phyloP scores from a whole-genome alignment of 1,284 basidiomycete genomes.

The Clitocybe nebularis region DNA sequence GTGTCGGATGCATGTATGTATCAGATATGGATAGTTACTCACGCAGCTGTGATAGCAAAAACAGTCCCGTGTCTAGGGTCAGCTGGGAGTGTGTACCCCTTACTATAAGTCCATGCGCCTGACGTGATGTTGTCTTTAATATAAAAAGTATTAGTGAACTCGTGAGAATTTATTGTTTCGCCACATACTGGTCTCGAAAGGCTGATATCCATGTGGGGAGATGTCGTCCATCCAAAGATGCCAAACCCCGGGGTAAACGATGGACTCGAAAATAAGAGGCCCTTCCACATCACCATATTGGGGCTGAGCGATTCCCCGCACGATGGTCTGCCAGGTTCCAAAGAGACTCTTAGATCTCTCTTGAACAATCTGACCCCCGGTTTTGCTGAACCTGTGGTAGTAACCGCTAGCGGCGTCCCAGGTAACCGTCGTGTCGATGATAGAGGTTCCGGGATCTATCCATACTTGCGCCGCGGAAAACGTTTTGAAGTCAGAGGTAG shows the following conservation, averaged over 20 bases:
- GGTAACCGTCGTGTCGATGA: conserved; percentile 15
- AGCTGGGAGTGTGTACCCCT: conserved; percentile 13
- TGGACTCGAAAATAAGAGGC: conserved; percentile 3
- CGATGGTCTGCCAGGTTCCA: conserved; percentile 2
- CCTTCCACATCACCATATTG: conserved; percentile 4
- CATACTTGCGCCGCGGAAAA: conserved; percentile 15
- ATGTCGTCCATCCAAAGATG: conserved; percentile 4
- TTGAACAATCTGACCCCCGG: conserved; percentile 3
- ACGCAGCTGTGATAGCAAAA: conserved; percentile 13
- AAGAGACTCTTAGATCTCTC: conserved; percentile 2
- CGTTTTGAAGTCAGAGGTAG: conserved; percentile 16
- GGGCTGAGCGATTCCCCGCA: neutral
- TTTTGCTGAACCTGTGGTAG: conserved; percentile 6
- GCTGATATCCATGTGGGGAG: conserved; percentile 2
- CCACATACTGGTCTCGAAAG: conserved; percentile 5
- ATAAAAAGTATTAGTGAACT: too few species aligned
- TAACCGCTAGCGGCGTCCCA: conserved; percentile 13
- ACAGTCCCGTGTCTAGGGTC: conserved; percentile 16
- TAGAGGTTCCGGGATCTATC: conserved; percentile 13
- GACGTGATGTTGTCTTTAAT: conserved; percentile 5
- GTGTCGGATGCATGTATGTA: neutral
- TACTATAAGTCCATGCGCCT: conserved; percentile 14
- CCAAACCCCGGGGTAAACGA: conserved; percentile 1
- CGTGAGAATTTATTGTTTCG: too few species aligned
- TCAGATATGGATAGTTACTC: neutral